Percentiles rank a stretch among this genome's conserved stretches.
These are phyloP conservation scores for Boletellus ananas DNA, from an alignment of 768 basidiomycete genomes.

Conservation along the genomic window DNA sequence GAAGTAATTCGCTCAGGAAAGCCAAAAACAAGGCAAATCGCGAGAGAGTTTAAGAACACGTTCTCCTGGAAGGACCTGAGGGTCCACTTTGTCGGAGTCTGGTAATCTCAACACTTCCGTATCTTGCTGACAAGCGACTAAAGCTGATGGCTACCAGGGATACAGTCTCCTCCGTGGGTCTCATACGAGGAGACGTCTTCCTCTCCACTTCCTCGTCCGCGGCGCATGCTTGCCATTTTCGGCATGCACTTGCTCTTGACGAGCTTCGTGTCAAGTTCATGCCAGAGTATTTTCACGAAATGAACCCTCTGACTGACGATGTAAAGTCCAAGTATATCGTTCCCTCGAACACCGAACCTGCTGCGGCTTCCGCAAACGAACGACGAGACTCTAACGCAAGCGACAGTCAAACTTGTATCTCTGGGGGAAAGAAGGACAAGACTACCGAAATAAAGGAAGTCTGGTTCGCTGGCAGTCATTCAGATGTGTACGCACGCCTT, in stretches of 20 bases:
- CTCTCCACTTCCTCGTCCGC: constrained; percentile 59
- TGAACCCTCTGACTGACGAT: constrained; percentile 20
- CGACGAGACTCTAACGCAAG: not conserved
- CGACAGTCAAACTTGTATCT: not conserved
- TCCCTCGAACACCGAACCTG: not conserved
- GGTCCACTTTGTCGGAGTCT: constrained; percentile 52
- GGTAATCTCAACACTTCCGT: constrained; percentile 30
- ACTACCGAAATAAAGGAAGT: constrained; percentile 50
- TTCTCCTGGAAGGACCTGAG: constrained; percentile 41
- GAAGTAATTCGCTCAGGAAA: constrained; percentile 15
- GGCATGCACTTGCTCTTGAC: constrained; percentile 65
- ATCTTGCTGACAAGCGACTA: not conserved
- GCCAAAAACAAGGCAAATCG: constrained; percentile 17
- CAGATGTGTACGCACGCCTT: constrained; percentile 28
- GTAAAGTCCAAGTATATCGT: constrained; percentile 9
- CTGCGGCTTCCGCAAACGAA: not conserved
- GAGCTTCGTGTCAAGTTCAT: constrained; percentile 61
- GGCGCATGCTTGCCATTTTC: constrained; percentile 52
- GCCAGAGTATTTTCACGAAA: constrained; percentile 35
- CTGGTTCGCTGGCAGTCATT: constrained; percentile 56
- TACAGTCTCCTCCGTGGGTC: constrained; percentile 61
- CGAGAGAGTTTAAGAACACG: constrained; percentile 39
- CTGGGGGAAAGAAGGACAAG: not conserved
- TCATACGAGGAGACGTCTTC: constrained; percentile 41
- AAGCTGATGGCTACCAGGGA: constrained; percentile 42